Evolutionary conservation across 2,329 filamentous ascomycete species (phyloP).

Genomic region (Neofusicoccum kwambonambiense): DNA sequence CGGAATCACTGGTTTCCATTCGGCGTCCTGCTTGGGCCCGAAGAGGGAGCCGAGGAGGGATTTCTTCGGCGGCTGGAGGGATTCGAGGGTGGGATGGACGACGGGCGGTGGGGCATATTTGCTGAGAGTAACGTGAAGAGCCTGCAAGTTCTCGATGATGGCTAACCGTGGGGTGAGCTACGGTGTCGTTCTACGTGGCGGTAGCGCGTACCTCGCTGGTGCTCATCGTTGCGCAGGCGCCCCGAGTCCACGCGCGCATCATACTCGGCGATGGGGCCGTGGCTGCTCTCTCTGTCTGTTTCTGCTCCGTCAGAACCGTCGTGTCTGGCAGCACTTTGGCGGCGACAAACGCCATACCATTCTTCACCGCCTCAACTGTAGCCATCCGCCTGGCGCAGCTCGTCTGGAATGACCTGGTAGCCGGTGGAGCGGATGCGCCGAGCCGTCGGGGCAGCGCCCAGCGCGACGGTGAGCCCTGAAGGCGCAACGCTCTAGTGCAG

Average conservation of each 20-base stretch:
- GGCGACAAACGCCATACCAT: neutral
- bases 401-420: slow-evolving; percentile 5
- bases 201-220: slow-evolving; percentile 72
- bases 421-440: neutral
- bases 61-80: slow-evolving; percentile 55
- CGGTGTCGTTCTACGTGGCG: neutral
- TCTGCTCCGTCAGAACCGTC: neutral
- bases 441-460: slow-evolving; percentile 7
- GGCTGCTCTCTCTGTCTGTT: neutral
- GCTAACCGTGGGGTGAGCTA: slow-evolving; percentile 48
- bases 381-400: slow-evolving; percentile 1
- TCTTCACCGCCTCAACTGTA: slow-evolving; percentile 8
- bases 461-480: slow-evolving; percentile 9
- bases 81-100: slow-evolving; percentile 73
- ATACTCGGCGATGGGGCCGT: slow-evolving; percentile 83
- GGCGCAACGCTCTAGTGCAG: slow-evolving; percentile 1
- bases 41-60: slow-evolving; percentile 62
- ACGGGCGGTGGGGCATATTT: slow-evolving; percentile 73
- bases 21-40: slow-evolving; percentile 45
- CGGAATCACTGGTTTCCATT: slow-evolving; percentile 56
- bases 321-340: too few species aligned
- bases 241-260: slow-evolving; percentile 74
- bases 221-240: slow-evolving; percentile 77
- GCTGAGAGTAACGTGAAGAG: slow-evolving; percentile 79
- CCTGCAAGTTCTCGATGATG: slow-evolving; percentile 85